Conservation (phyloP, 2,329 filamentous ascomycete genomes). For the Sporothrix globosa region DNA sequence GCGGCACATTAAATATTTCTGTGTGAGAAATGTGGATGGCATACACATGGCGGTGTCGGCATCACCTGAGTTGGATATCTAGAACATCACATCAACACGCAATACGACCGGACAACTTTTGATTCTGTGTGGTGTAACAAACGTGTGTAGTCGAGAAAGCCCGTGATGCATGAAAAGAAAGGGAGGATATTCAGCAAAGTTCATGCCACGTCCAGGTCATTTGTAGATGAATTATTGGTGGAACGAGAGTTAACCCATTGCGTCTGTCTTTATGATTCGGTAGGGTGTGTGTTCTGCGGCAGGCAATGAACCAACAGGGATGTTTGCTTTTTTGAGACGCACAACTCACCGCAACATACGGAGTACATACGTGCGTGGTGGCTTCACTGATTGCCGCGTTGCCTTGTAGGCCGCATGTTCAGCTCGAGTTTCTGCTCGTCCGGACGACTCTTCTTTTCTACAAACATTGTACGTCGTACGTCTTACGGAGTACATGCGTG, state of each 20-base stretch:
- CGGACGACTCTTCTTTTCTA: background rate
- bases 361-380: too few species aligned
- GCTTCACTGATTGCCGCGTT: background rate
- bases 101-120: background rate
- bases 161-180: background rate
- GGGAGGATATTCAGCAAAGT: background rate
- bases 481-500: too few species aligned
- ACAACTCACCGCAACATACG: background rate
- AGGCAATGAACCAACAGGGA: constrained; percentile 4
- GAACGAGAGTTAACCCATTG: background rate
- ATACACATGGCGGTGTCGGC: background rate
- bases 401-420: constrained; percentile 10
- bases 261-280: background rate
- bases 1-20: constrained; percentile 36
- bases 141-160: too few species aligned
- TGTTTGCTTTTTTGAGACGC: background rate
- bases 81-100: background rate
- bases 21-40: background rate
- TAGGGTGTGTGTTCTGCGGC: background rate
- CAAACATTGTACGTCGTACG: too few species aligned
- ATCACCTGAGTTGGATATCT: background rate
- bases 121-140: background rate
- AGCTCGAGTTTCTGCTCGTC: background rate
- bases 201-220: too few species aligned
- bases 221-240: background rate